Evolutionary conservation across 2,329 filamentous ascomycete species (phyloP), one percentile per base, ranked within the genome.

Genomic region (Camillea tinctor): DNA sequence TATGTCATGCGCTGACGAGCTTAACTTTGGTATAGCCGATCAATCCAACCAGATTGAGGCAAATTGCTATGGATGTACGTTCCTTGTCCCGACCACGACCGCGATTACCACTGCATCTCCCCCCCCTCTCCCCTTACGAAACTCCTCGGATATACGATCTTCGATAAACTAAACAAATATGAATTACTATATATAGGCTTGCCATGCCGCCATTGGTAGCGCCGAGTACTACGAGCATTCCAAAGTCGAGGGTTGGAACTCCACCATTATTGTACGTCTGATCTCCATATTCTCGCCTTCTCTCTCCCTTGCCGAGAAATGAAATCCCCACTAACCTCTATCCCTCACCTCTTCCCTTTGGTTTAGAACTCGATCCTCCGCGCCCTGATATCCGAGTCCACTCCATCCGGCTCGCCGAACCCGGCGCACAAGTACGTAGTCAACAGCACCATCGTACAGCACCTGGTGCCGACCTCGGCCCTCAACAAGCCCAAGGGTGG

Each of bases 391-490:
- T 88, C 88, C 67, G 90, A 93, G 74, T 88, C 89, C 55, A 86
- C 84, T 19, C 82, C 85, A 19, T 74, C 82, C 53, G 78, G 82
- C 63, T 79, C 81, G 62, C 77, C 81, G 24, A 80, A 85, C 23
- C 89, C 91, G 4, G 77, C 81, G 17, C 97, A 88, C 86, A 98
- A 98, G 79, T 98, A 94, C 79, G 92, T 93, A 69, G 93, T 96
- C 79, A 98, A 97, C 84, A 96, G 92, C 81, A 98, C 94, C 67
- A 97, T 98, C 73, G 96, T 98, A 69, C 94, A 99, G 81, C 94
- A 98, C 80, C 82, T 94, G 36, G 86, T 89, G 20, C 85, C 89
- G 57, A 88, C 86, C 13, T 84, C 86, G 26, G 80, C 85, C 58
- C 79, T 87, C 55, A 88, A 86, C 78, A 87, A 86, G 77, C 74